These are phyloP conservation scores for Corynespora cassiicola DNA, from an alignment of 2,329 filamentous ascomycete genomes.

Conservation along the genomic window DNA sequence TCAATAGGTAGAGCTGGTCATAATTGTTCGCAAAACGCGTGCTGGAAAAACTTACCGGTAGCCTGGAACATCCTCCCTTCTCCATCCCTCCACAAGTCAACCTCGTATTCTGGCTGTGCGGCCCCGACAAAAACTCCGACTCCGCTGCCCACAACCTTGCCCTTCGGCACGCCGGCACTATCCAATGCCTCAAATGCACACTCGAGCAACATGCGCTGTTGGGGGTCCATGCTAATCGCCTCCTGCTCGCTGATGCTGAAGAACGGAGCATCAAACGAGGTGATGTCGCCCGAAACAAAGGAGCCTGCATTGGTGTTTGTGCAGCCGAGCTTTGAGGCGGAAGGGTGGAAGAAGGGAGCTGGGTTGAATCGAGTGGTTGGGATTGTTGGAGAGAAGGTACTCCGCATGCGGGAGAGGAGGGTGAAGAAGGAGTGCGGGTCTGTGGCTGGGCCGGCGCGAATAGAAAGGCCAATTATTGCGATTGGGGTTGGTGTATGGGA, in stretches of 20 bases:
- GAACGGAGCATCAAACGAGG: conserved; percentile 36
- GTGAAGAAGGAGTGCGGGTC: conserved; percentile 37
- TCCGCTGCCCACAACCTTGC: conserved; percentile 32
- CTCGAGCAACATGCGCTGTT: conserved; percentile 42
- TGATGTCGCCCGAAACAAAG: conserved; percentile 27
- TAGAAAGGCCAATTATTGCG: conserved; percentile 50
- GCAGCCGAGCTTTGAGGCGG: conserved; percentile 42
- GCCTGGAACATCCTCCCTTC: conserved; percentile 35
- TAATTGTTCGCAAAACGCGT: conserved; percentile 1
- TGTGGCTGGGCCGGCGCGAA: conserved; percentile 28
- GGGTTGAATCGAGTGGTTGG: conserved; percentile 48
- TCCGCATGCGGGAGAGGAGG: conserved; percentile 26
- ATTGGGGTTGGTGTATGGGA: too few species aligned
- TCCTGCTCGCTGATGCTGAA: conserved; percentile 37
- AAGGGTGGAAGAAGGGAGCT: conserved; percentile 45
- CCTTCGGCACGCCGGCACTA: conserved; percentile 38
- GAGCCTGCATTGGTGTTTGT: conserved; percentile 35
- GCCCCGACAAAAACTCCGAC: conserved; percentile 34
- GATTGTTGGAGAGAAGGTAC: conserved; percentile 41
- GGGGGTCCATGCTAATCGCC: conserved; percentile 36
- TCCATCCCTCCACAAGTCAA: conserved; percentile 26
- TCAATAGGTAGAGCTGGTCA: conserved; percentile 7
- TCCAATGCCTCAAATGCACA: conserved; percentile 50
- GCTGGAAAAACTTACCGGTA: conserved; percentile 22
- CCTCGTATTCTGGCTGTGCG: conserved; percentile 30